Conservation (phyloP, 1,284 basidiomycete species). For the Bothia castanella region DNA sequence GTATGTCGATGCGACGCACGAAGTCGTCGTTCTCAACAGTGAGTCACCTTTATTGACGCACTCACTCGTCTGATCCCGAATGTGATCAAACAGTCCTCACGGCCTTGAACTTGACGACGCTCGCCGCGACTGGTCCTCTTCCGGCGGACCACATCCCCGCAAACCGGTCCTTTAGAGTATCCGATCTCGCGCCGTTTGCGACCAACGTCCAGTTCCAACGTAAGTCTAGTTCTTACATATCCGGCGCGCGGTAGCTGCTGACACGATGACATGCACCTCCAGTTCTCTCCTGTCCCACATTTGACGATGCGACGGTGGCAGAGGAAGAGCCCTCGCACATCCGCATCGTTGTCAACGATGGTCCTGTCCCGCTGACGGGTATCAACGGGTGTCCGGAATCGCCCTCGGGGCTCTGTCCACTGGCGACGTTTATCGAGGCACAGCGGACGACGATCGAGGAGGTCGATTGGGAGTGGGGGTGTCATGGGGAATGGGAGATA, state of each 20-base stretch:
- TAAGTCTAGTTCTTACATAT: conserved; percentile 8
- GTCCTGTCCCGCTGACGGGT: conserved; percentile 74
- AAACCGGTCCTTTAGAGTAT: conserved; percentile 36
- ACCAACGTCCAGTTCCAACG: conserved; percentile 36
- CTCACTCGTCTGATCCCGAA: neutral
- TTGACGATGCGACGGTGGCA: conserved; percentile 27
- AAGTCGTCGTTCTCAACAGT: conserved; percentile 80
- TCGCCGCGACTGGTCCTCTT: conserved; percentile 48
- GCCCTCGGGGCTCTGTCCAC: conserved; percentile 76
- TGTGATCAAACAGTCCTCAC: conserved; percentile 40
- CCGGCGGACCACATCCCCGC: conserved; percentile 53
- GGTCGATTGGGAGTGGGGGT: conserved; percentile 76
- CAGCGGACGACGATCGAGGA: conserved; percentile 63
- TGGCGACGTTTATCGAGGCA: conserved; percentile 69
- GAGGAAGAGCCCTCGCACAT: conserved; percentile 53
- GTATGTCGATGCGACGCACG: conserved; percentile 85
- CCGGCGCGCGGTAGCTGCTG: neutral
- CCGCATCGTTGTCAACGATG: conserved; percentile 84
- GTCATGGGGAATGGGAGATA: conserved; percentile 68
- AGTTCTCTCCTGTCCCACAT: conserved; percentile 29
- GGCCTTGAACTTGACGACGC: conserved; percentile 56
- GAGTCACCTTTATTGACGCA: conserved; percentile 15
- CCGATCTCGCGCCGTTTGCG: conserved; percentile 31
- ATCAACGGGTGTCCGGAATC: conserved; percentile 66
- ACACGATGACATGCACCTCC: neutral